Evolutionary conservation across 2,329 filamentous ascomycete genomes (phyloP).

Genomic region (Dendrostoma leiphaemia): DNA sequence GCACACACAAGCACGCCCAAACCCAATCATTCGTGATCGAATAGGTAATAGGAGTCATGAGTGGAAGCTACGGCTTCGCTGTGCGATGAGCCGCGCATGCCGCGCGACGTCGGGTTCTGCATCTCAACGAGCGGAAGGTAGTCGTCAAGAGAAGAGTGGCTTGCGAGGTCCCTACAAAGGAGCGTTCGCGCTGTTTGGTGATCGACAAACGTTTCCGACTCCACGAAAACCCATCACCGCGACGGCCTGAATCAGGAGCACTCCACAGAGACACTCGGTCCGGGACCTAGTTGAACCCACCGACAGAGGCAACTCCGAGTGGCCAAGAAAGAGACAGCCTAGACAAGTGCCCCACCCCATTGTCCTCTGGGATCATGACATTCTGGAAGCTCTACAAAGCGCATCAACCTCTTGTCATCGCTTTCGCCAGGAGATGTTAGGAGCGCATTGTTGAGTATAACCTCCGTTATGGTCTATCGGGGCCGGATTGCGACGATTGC

Average conservation of each 20-base stretch:
- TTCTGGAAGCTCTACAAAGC: constrained; percentile 5
- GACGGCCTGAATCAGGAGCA: constrained; percentile 12
- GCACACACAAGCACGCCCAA: too few relatives aligned
- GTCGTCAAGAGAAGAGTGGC: too few relatives aligned
- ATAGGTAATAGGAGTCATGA: too few relatives aligned
- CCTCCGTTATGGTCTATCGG: too few relatives aligned
- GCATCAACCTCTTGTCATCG: neutral
- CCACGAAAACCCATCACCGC: constrained; percentile 1
- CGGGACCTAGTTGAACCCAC: neutral
- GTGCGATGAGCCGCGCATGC: neutral
- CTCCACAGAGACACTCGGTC: neutral
- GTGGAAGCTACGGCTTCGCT: too few relatives aligned
- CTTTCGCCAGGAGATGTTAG: neutral
- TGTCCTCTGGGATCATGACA: constrained; percentile 6
- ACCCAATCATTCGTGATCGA: too few relatives aligned
- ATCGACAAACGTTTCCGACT: neutral
- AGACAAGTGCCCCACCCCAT: constrained; percentile 4
- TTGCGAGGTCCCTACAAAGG: neutral
- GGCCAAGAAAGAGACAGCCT: constrained; percentile 5
- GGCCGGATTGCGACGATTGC: too few relatives aligned
- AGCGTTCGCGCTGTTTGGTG: neutral
- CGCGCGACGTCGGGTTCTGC: neutral
- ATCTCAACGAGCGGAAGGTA: neutral
- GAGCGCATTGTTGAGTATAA: too few relatives aligned
- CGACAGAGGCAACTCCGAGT: constrained; percentile 6